A percentile compares a stretch with the other conserved stretches of the same genome.
Evolutionary conservation across 768 basidiomycete genomes (phyloP).

Genomic region (Coprinellus micaceus): DNA sequence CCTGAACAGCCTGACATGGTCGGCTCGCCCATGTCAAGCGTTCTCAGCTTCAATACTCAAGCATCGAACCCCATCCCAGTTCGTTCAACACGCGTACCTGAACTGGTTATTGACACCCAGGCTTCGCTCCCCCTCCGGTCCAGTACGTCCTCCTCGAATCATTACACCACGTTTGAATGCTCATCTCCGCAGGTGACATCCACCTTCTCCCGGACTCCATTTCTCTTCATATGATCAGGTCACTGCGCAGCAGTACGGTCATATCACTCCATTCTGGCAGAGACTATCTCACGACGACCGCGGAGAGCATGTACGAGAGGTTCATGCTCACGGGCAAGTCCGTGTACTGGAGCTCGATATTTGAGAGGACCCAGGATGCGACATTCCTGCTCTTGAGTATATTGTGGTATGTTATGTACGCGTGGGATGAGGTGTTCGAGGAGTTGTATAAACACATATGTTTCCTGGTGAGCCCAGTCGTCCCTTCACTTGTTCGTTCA

Average conservation of each 20-base stretch:
- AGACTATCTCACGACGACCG: constrained; percentile 33
- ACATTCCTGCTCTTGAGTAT: constrained; percentile 51
- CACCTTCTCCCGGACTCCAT: constrained; percentile 46
- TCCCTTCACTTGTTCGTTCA: no score
- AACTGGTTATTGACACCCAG: constrained; percentile 48
- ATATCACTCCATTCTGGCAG: constrained; percentile 40
- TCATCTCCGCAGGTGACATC: constrained; percentile 21
- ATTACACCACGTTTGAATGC: no score
- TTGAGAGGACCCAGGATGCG: constrained; percentile 40
- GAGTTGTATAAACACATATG: constrained; percentile 48
- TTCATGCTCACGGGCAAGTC: constrained; percentile 36
- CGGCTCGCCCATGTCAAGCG: constrained; percentile 18
- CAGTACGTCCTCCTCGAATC: constrained; percentile 22
- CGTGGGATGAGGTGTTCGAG: constrained; percentile 59
- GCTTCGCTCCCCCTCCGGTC: constrained; percentile 40
- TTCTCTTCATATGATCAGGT: constrained; percentile 52
- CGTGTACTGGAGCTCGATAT: constrained; percentile 46
- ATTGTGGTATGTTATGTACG: constrained; percentile 58
- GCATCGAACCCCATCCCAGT: not conserved
- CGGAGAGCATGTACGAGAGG: constrained; percentile 31
- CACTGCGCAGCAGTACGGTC: constrained; percentile 33
- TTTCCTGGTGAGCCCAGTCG: constrained; percentile 32
- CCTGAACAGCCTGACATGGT: constrained; percentile 1
- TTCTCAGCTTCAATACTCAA: not conserved
- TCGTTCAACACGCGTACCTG: constrained; percentile 20